These are phyloP conservation scores for Candida sp. DNA, from an alignment of 1,139 yeast genomes.

Conservation along the genomic window DNA sequence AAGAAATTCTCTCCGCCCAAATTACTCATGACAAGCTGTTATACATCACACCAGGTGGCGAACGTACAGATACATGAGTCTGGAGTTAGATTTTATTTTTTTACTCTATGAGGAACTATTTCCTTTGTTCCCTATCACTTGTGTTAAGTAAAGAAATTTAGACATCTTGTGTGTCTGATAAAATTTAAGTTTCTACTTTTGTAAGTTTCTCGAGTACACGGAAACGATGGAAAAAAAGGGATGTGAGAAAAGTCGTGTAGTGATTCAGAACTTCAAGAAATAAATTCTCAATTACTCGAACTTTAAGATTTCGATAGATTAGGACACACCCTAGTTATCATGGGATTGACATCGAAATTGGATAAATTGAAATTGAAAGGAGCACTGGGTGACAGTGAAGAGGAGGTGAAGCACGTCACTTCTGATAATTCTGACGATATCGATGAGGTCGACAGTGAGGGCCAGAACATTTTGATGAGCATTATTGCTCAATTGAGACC, in stretches of 20 bases:
- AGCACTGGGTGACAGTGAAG: constrained; percentile 20
- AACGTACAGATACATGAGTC: too few species aligned
- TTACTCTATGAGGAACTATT: background rate
- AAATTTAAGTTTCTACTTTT: background rate
- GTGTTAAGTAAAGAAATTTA: background rate
- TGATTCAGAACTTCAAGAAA: background rate
- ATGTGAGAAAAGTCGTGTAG: constrained; percentile 1
- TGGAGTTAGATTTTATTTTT: too few species aligned
- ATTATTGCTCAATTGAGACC: constrained; percentile 92
- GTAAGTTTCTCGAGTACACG: background rate
- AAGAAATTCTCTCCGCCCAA: background rate
- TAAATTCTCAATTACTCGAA: background rate
- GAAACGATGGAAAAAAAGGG: constrained; percentile 3
- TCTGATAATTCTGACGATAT: too few species aligned
- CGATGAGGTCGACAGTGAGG: constrained; percentile 91
- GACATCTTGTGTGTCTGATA: too few species aligned
- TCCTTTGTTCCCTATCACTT: background rate
- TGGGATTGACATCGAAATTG: constrained; percentile 42
- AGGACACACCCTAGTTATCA: constrained; percentile 13
- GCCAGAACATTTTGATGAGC: constrained; percentile 83
- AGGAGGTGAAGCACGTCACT: too few species aligned
- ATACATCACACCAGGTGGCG: too few species aligned
- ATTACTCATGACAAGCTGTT: too few species aligned
- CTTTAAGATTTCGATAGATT: background rate
- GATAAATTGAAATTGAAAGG: constrained; percentile 30